Percentiles rank a stretch among this genome's conserved stretches.
phyloP scores from a whole-genome alignment of 2,329 filamentous ascomycete genomes.

The Pezicula neosporulosa region DNA sequence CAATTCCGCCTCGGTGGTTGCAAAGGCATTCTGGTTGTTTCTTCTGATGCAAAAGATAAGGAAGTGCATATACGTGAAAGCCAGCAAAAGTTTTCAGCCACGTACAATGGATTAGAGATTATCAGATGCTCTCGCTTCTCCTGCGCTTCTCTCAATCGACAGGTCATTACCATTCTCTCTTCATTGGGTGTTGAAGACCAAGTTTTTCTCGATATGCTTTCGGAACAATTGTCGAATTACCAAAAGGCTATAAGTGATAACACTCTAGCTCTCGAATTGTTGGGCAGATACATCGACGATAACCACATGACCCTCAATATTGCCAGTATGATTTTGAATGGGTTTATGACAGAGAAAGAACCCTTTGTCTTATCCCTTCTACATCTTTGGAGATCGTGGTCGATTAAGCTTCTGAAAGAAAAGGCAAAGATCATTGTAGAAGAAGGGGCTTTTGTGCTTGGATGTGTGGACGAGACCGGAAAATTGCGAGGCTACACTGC shows the following conservation, averaged over 20 bases:
- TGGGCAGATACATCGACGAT: constrained; percentile 77
- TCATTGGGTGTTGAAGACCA: constrained; percentile 66
- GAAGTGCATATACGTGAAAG: constrained; percentile 79
- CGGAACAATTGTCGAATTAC: constrained; percentile 64
- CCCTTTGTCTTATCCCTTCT: constrained; percentile 81
- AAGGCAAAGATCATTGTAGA: constrained; percentile 84
- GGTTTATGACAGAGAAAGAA: constrained; percentile 72
- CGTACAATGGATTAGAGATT: constrained; percentile 74
- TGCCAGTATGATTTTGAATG: constrained; percentile 72
- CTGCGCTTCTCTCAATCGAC: constrained; percentile 79
- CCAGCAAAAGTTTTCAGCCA: constrained; percentile 80
- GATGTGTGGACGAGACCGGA: constrained; percentile 81
- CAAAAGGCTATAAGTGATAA: constrained; percentile 67
- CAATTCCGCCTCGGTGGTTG: constrained; percentile 91
- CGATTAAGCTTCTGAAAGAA: constrained; percentile 84
- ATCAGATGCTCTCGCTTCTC: constrained; percentile 77
- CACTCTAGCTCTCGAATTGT: constrained; percentile 58
- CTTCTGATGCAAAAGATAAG: constrained; percentile 60
- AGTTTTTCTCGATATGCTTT: constrained; percentile 66
- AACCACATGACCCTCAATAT: constrained; percentile 76
- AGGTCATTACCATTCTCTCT: constrained; percentile 83
- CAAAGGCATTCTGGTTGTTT: constrained; percentile 83
- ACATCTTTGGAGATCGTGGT: constrained; percentile 84
- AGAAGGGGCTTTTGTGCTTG: constrained; percentile 82
- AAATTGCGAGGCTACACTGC: constrained; percentile 69